Evolutionary conservation across 129 eudicot species (phyloP), one percentile per base, ranked within the genome.

Genomic region (Erigeron canadensis): DNA sequence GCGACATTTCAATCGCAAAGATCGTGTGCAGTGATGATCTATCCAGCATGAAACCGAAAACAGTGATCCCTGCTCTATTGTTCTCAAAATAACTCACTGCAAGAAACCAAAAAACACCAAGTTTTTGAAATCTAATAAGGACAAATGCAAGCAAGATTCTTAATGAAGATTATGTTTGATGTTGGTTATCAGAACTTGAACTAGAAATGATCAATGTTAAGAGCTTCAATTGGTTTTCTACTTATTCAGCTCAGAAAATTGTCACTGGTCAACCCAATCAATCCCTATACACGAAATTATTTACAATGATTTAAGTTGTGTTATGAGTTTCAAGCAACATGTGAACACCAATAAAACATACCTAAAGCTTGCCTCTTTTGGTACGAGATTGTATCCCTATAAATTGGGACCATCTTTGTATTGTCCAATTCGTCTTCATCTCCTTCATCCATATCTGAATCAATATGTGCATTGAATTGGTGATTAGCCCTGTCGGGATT

Each of bases 341-440:
- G 7, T 40, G 19, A 63, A 18, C 12, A 50, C 8, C 44, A 64
- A 18, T 15, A 15, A 6, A 10, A 71, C 86, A 80, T 40, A 90
- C 98, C 91, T 72, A 94, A 79, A 11, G 98, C 96, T 79, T 94
- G 98, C 72, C 96, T 85, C 82, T 84, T 89, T 71, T 94, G 95
- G 80, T 89, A 89, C 34, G 96, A 83, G 40, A 89, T 74, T 41
- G 98, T 87, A 41, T 83, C 81, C n/a, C 67, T 73, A 55, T 73
- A 74, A 70, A 82, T 62, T 0, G 95, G 98, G n/a, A 87, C 65
- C 84, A 93, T 65, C 41, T 79, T 81, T 9, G 98, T 86, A 74
- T 93, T 84, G 12, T 93, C 98, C 17, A 87, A 57, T 7, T 67
- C 96, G 59, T 91, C 95, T 16, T 93, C 98, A 42, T 93, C 91